Evolutionary conservation across 2,329 filamentous ascomycete genomes (phyloP).

Genomic region (Exophiala aquamarina): DNA sequence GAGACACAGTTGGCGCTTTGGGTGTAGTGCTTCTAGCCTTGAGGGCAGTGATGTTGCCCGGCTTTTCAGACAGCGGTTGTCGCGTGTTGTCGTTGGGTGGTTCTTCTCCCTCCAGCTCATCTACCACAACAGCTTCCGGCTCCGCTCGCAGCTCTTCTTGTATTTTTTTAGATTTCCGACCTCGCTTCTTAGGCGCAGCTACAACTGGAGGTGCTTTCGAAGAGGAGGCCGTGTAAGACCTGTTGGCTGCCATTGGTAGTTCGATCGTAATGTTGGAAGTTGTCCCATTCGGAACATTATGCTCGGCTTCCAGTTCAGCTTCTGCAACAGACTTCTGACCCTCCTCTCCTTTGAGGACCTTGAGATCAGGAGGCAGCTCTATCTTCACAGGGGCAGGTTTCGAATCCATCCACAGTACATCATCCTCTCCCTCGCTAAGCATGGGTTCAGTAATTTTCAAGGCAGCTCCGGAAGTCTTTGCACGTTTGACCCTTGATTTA

Average conservation of each 20-base stretch:
- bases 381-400: conserved; percentile 27
- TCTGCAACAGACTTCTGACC: conserved; percentile 7
- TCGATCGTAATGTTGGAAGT: conserved; percentile 21
- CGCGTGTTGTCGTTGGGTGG: background rate
- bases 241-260: conserved; percentile 17
- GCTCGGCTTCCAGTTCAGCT: background rate
- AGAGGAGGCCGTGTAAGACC: background rate
- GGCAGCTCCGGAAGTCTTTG: conserved; percentile 27
- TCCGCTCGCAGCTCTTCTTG: conserved; percentile 7
- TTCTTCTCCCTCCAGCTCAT: conserved; percentile 7
- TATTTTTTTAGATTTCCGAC: conserved; percentile 25
- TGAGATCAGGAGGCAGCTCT: conserved; percentile 24
- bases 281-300: conserved; percentile 1
- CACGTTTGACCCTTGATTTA: conserved; percentile 28
- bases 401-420: conserved; percentile 27
- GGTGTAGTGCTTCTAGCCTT: background rate
- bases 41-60: conserved; percentile 9
- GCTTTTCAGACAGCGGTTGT: conserved; percentile 18
- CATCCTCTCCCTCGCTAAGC: conserved; percentile 28
- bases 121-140: background rate
- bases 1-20: conserved; percentile 15
- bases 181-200: conserved; percentile 27
- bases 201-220: too few species aligned
- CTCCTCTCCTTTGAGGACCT: conserved; percentile 23
- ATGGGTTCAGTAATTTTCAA: conserved; percentile 20